Conservation (phyloP, 2,329 filamentous ascomycete species). For the Arthrobotrys pseudoclavata region DNA sequence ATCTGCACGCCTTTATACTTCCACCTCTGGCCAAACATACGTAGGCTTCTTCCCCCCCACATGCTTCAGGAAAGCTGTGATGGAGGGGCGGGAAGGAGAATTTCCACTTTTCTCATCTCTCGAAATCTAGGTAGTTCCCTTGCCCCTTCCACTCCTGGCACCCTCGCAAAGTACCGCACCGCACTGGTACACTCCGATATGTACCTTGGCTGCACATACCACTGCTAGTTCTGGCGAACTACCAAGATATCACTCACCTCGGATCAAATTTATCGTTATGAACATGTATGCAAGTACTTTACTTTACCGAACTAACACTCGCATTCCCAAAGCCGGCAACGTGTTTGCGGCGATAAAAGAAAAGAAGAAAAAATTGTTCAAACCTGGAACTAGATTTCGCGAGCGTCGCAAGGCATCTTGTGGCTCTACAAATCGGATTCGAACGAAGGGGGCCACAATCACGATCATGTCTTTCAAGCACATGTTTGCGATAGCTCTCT, state of each 20-base stretch:
- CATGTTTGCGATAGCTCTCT: slow-evolving; percentile 25
- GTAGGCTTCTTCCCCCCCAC: slow-evolving; percentile 20
- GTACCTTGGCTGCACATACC: slow-evolving; percentile 30
- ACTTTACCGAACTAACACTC: slow-evolving; percentile 11
- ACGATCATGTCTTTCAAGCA: slow-evolving; percentile 33
- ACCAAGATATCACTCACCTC: slow-evolving; percentile 39
- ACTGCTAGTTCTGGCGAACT: background rate
- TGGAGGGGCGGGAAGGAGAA: slow-evolving; percentile 50
- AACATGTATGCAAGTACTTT: slow-evolving; percentile 13
- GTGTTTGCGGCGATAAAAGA: slow-evolving; percentile 34
- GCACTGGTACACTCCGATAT: slow-evolving; percentile 14
- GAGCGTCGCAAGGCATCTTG: slow-evolving; percentile 27
- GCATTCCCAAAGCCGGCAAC: slow-evolving; percentile 27
- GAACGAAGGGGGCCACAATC: slow-evolving; percentile 24
- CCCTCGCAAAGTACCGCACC: slow-evolving; percentile 32
- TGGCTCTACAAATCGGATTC: slow-evolving; percentile 19
- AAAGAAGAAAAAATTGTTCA: background rate
- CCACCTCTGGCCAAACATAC: background rate
- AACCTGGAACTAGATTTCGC: slow-evolving; percentile 22
- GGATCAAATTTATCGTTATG: slow-evolving; percentile 22
- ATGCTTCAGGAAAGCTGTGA: slow-evolving; percentile 32
- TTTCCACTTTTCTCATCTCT: slow-evolving; percentile 35
- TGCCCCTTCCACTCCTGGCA: slow-evolving; percentile 24
- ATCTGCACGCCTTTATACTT: slow-evolving; percentile 32
- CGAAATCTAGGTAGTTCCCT: slow-evolving; percentile 18